Conservation (phyloP, 225 moss, liverwort and hornwort species). For the Asterella californica region DNA sequence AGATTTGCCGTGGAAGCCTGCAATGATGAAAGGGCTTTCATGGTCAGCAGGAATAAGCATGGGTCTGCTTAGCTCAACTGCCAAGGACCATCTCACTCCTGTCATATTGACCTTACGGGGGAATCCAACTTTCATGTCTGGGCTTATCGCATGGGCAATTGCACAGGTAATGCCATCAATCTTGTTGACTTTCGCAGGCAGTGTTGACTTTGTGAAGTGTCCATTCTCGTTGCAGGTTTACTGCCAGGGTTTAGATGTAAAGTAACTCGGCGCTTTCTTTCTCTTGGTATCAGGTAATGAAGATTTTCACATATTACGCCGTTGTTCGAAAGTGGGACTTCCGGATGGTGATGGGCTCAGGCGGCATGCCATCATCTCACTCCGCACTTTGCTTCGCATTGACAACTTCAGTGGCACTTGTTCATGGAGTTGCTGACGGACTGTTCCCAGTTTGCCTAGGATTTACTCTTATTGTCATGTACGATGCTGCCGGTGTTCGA, state of each 20-base stretch:
- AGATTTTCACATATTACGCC: slow-evolving; percentile 83
- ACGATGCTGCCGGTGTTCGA: slow-evolving; percentile 91
- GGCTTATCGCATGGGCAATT: slow-evolving; percentile 82
- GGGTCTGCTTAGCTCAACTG: slow-evolving; percentile 85
- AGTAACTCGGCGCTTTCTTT: not conserved
- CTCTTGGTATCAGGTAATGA: slow-evolving; percentile 55
- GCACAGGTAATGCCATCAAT: slow-evolving; percentile 55
- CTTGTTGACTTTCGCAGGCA: not conserved
- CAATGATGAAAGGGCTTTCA: slow-evolving; percentile 45
- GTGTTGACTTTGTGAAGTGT: not conserved
- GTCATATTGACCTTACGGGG: slow-evolving; percentile 60
- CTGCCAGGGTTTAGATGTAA: not conserved
- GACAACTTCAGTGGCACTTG: slow-evolving; percentile 84
- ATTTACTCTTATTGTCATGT: slow-evolving; percentile 97
- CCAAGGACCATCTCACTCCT: slow-evolving; percentile 74
- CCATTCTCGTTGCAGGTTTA: not conserved
- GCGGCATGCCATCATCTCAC: slow-evolving; percentile 99
- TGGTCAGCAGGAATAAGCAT: slow-evolving; percentile 70
- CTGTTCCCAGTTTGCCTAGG: slow-evolving; percentile 95
- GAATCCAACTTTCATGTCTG: slow-evolving; percentile 96
- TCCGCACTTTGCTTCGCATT: slow-evolving; percentile 93
- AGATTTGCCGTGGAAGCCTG: slow-evolving; percentile 39
- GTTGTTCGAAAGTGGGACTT: slow-evolving; percentile 90
- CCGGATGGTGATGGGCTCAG: slow-evolving; percentile 82
- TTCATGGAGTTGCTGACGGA: slow-evolving; percentile 84